Base-by-base conservation (phyloP, 1,284 basidiomycete species). In the Ganoderma leucocontextum region DNA sequence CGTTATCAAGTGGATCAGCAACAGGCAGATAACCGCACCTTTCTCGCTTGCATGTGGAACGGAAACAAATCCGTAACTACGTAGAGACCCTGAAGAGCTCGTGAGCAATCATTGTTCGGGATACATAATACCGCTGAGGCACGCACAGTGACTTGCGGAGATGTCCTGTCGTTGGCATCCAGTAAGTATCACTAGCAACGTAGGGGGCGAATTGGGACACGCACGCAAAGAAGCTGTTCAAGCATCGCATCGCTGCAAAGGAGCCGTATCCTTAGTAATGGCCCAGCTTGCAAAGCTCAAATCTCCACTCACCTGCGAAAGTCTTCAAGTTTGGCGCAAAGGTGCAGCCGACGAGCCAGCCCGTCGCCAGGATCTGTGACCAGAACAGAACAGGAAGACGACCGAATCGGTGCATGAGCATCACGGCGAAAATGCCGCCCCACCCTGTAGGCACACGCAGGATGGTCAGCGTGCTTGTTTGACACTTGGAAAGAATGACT, bases 31-130 rank as follows among this genome's bases (percentile, higher is more conserved):
- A 9, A 8, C 10, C 73, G 25, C 41, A 86, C 88, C 84, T 91
- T 92, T 47, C 90, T 85, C 36, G 91, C 91, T 76, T 93, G 91
- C 29, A 91, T 79, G 72, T 93, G 91, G 82, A 93, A 93, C 2
- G 91, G 91, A 76, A 86, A 93, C 67, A 93, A 81, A 72, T 93
- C 91, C 6, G 88, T 87, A 67, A 91, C 84, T 22, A 91, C 79
- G 72, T 87, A 91, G 2, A 92, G 80, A 60, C 90, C 91, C 89
- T 90, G 22, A 19, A n/a, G 6, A 12, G 55, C 17, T 47, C 62
- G 57, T 52, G 29, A 57, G 64, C 8, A 29, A 58, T 19, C 35
- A 39, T 58, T 35, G 10, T n/a, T 17, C 19, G 19, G 17, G 19
- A 0, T 0, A 9, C 12, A 1, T 3, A 22, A n/a, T 10, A 22